Percentiles rank a stretch among this genome's conserved stretches.
These are phyloP conservation scores for Wallacemonas rigidus DNA, from an alignment of 208 protist genomes.

Conservation along the genomic window DNA sequence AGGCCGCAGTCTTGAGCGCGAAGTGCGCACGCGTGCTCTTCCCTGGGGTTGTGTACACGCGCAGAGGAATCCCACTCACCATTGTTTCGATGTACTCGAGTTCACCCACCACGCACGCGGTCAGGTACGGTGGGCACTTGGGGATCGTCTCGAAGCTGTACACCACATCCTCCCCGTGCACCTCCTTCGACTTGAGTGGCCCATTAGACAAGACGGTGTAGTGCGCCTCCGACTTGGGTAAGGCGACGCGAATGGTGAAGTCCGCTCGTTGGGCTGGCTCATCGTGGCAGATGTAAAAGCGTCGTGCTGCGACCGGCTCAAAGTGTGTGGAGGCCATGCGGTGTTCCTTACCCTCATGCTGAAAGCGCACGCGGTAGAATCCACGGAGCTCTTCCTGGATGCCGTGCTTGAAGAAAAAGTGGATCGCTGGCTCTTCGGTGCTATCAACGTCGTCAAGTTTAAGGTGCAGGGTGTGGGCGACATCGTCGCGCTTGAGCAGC, in stretches of 20 bases:
- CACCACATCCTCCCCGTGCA: constrained; percentile 30
- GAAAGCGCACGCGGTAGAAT: constrained; percentile 88
- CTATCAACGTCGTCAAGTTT: constrained; percentile 45
- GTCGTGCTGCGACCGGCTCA: constrained; percentile 93
- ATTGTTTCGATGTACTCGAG: constrained; percentile 80
- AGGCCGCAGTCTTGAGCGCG: constrained; percentile 74
- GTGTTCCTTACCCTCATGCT: constrained; percentile 69
- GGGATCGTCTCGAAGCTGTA: constrained; percentile 88
- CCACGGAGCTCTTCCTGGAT: constrained; percentile 92
- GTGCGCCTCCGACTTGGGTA: constrained; percentile 60
- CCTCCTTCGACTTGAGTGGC: constrained; percentile 50
- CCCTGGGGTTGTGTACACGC: constrained; percentile 74
- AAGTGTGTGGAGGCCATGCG: constrained; percentile 96
- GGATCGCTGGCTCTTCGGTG: constrained; percentile 58
- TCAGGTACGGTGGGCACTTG: constrained; percentile 96
- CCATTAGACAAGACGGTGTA: constrained; percentile 86
- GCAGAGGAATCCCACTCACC: constrained; percentile 66
- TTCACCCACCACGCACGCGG: constrained; percentile 95
- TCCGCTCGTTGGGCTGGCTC: constrained; percentile 96
- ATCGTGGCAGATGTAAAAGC: constrained; percentile 97
- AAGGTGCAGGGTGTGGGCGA: constrained; percentile 60
- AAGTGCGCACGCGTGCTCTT: constrained; percentile 74
- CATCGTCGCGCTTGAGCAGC: constrained; percentile 44
- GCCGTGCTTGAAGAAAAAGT: constrained; percentile 74
- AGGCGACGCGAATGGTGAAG: constrained; percentile 91